These are phyloP conservation scores for Candida morakotiae DNA, from an alignment of 805 yeast species.

Conservation along the genomic window DNA sequence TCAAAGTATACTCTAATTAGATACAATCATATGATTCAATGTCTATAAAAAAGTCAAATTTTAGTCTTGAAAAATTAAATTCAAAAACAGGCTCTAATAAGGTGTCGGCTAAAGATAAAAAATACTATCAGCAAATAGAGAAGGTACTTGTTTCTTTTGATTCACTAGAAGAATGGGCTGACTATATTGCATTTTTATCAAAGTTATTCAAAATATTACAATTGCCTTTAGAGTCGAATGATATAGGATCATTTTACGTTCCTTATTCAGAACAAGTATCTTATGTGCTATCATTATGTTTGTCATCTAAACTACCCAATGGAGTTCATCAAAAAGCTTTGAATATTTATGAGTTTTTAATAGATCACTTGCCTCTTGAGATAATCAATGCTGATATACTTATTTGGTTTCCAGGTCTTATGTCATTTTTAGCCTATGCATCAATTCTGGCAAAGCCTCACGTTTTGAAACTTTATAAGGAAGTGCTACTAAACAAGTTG, in stretches of 20 bases:
- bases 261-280: conserved; percentile 70
- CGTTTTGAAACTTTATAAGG: conserved; percentile 58
- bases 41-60: neutral
- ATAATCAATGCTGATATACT: conserved; percentile 52
- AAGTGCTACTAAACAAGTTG: conserved; percentile 46
- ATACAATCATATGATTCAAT: no score
- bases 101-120: conserved; percentile 44
- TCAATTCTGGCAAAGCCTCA: conserved; percentile 84
- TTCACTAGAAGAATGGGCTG: conserved; percentile 94
- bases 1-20: no score
- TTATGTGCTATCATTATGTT: conserved; percentile 68
- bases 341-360: conserved; percentile 68
- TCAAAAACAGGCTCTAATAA: neutral
- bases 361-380: conserved; percentile 56
- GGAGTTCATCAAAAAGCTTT: conserved; percentile 93
- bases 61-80: neutral
- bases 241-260: conserved; percentile 41
- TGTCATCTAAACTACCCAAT: conserved; percentile 79
- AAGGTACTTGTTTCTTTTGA: conserved; percentile 74
- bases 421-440: conserved; percentile 85
- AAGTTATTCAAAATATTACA: conserved; percentile 68
- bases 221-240: conserved; percentile 20
- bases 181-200: conserved; percentile 84
- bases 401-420: conserved; percentile 89
- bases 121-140: conserved; percentile 64